Conservation (phyloP, 208 protist genomes). For the Zelonia costaricensis region DNA sequence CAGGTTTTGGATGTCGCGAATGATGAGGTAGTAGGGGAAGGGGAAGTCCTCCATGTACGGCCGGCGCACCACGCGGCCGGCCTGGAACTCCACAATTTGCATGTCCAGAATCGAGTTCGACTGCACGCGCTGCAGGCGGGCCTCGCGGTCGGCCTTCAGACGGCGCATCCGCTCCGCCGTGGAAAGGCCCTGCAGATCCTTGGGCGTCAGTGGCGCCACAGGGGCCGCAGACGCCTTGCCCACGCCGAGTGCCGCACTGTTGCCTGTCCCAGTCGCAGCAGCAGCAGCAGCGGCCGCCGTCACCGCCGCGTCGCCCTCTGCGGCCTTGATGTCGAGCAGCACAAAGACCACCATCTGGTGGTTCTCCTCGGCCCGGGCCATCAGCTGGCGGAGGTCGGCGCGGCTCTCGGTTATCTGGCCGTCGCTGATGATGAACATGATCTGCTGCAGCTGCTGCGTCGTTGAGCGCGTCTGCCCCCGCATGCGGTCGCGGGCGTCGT, state of each 20-base stretch:
- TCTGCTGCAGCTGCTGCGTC: conserved; percentile 93
- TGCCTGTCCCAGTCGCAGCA: not conserved
- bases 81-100: conserved; percentile 89
- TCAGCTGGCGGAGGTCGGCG: conserved; percentile 75
- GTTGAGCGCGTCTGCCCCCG: conserved; percentile 76
- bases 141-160: conserved; percentile 85
- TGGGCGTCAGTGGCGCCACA: conserved; percentile 31
- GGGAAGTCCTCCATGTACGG: conserved; percentile 99
- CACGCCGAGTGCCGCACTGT: not conserved
- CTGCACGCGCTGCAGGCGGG: conserved; percentile 81
- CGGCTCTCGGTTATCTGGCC: conserved; percentile 94
- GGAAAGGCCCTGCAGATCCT: conserved; percentile 66
- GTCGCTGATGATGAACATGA: conserved; percentile 98
- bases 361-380: conserved; percentile 89
- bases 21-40: conserved; percentile 99
- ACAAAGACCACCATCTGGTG: conserved; percentile 96
- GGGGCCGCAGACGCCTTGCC: not conserved
- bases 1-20: conserved; percentile 96
- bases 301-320: conserved; percentile 1
- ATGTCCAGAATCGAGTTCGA: conserved; percentile 90
- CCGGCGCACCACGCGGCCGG: conserved; percentile 81
- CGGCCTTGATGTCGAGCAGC: conserved; percentile 90
- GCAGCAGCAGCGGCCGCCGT: not conserved
- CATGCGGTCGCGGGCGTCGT: conserved; percentile 70
- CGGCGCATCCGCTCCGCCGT: conserved; percentile 80